These are phyloP conservation scores for Ogataea naganishii DNA, from an alignment of 805 yeast genomes.

Conservation along the genomic window DNA sequence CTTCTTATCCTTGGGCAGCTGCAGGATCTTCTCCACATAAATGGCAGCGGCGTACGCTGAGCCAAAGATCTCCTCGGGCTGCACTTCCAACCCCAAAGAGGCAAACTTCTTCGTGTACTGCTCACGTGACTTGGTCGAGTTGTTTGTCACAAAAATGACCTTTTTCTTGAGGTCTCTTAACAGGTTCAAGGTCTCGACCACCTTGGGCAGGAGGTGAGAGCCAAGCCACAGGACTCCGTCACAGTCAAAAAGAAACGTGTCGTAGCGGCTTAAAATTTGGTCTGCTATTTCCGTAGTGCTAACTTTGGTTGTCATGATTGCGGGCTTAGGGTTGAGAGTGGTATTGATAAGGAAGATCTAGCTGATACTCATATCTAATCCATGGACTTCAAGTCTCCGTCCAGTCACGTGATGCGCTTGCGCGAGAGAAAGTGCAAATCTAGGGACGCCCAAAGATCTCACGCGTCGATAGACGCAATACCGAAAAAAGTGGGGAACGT, in stretches of 20 bases:
- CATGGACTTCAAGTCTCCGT: too few species aligned
- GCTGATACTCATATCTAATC: too few species aligned
- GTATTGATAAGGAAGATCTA: too few species aligned
- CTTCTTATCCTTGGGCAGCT: constrained; percentile 67
- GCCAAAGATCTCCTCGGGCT: constrained; percentile 72
- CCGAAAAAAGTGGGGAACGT: too few species aligned
- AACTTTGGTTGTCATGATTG: constrained; percentile 40
- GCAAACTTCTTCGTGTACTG: constrained; percentile 72
- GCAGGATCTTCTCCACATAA: constrained; percentile 66
- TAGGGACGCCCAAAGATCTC: too few species aligned
- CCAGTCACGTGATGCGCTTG: too few species aligned
- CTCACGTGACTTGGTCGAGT: constrained; percentile 82
- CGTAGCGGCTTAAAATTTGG: constrained; percentile 54
- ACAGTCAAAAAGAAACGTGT: constrained; percentile 89
- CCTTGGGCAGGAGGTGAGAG: constrained; percentile 66
- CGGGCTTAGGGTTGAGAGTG: too few species aligned
- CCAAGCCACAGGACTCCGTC: constrained; percentile 98
- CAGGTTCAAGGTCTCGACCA: constrained; percentile 63
- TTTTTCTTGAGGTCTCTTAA: constrained; percentile 51
- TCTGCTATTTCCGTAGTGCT: constrained; percentile 38
- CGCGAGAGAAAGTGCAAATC: too few species aligned
- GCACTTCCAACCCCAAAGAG: constrained; percentile 41
- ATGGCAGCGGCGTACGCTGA: constrained; percentile 89
- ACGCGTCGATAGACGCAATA: too few species aligned
- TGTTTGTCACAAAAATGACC: constrained; percentile 87